Base-by-base conservation (phyloP, 345 rosid genomes). In the Citropsis articulata region DNA sequence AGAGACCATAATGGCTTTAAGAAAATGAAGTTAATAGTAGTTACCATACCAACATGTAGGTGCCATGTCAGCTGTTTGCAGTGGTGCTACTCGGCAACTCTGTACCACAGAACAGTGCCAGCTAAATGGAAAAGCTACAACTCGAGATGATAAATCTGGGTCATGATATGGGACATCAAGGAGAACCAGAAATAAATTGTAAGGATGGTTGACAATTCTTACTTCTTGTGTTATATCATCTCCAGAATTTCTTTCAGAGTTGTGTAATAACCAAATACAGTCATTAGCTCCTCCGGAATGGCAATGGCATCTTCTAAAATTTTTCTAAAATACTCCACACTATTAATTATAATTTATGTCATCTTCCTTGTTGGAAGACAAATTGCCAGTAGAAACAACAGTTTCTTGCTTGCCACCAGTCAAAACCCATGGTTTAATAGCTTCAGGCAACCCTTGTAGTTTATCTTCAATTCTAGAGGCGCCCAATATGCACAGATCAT, bases 341-440 rank as follows among this genome's bases (percentile, higher is more conserved):
- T 86, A 81, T 92, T 94, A 65, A 94, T 91, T 66, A 89, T 80
- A 81, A 97, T 87, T 86, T 86, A 95, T 71, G 88, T 87, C 98
- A 97, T 97, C 77, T 78, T 86, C 74, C 77, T 84, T 4, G 97
- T 92, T 72, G 94, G 85, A 83, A 94, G 98, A 94, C 42, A 97
- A 94, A 88, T 89, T 91, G 70, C 98, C 98, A 84, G 93, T 97
- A 10, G 98, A 93, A 82, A 97, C 90, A 61, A 98, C 97, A 45
- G 99, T 94, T 89, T 97, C 99, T 85, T 94, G 98, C 85, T 97
- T 97, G 89, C 92, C 99, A 66, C 99, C 97, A 19, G 98, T 97
- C 87, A 97, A 86, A 64, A 91, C 97, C 98, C 98, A 97, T 64
- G 94, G 95, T 85, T 93, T 91, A 70, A 97, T 97, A 79, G 98